Percentiles rank a stretch among this genome's conserved stretches.
Evolutionary conservation across 2,329 filamentous ascomycete species (phyloP).

Genomic region (Beauveria medogensis): DNA sequence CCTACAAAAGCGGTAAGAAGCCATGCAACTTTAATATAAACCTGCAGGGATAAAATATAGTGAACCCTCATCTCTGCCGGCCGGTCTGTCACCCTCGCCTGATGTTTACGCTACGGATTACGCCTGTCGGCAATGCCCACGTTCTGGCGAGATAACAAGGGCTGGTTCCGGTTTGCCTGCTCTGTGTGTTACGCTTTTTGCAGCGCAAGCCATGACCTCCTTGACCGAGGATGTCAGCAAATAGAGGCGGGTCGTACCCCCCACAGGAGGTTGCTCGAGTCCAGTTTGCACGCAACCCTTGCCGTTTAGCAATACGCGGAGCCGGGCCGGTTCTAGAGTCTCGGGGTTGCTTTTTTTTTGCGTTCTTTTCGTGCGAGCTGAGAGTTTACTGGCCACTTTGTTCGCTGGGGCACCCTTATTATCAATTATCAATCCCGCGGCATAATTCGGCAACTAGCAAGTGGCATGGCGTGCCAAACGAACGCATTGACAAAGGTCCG

Average conservation of each 20-base stretch:
- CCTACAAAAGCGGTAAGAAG: too few relatives aligned
- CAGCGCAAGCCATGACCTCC: neutral
- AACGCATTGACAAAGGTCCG: neutral
- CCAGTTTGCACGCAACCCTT: neutral
- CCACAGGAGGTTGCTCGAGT: neutral
- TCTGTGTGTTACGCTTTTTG: neutral
- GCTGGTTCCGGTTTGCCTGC: neutral
- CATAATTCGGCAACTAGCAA: neutral
- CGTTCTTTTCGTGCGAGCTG: neutral
- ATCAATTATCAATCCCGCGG: neutral
- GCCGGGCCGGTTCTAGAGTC: neutral
- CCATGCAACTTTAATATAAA: too few relatives aligned
- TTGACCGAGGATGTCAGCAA: neutral
- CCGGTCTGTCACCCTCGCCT: neutral
- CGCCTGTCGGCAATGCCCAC: neutral
- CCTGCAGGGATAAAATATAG: too few relatives aligned
- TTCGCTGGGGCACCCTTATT: too few relatives aligned
- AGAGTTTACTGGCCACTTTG: neutral
- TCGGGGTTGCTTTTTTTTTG: neutral
- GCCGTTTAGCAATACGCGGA: neutral
- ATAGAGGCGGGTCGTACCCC: constrained; percentile 4
- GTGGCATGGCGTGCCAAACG: neutral
- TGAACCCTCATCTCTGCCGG: too few relatives aligned
- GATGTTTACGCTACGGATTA: neutral
- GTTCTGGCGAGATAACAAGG: neutral